Evolutionary conservation across 164 flowering plant species (phyloP), one percentile per base, ranked within the genome.

Genomic region (Magnolia kwangsiensis): DNA sequence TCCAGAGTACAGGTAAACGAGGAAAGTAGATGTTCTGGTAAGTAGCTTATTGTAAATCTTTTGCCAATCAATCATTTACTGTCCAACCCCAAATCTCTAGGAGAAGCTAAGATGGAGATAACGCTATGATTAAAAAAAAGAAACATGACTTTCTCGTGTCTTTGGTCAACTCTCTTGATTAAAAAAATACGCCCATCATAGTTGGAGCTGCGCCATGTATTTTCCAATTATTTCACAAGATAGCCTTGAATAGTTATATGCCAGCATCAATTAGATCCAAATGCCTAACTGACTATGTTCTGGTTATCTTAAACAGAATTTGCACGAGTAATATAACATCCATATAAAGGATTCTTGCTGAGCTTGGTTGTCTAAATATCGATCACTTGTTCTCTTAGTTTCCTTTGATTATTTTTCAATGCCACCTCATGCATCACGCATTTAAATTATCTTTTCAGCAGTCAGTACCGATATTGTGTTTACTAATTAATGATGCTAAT

Each of bases 401-500:
- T 68, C 49, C 71, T 37, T 37, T 31, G 16, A 18, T 64, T n/a
- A 4, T 21, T 64, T 16, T 69, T 69, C 45, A 37, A 37, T 37
- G 45, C 45, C 45, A 37, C 45, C 45, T 37, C 7, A 37, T 37
- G 45, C 45, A 0, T 37, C 45, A 37, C 7, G 45, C 45, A 37
- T 37, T 37, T 37, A 37, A 37, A 37, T 37, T 5, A 37, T 37
- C 45, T 37, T 37, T 5, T 37, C 45, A 37, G 45, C 14, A 61
- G 2, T 24, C 50, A 37, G 19, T 16, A 18, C 24, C 61, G 7
- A 74, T 74, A 4, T 18, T 64, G 5, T 64, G 51, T 55, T 77
- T 65, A 51, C 80, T 78, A 71, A 79, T 67, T 45, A 37, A 11
- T 63, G 8, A 63, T 80, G 16, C 50, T 80, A 78, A 8, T 79